Evolutionary conservation across 129 eudicot species (phyloP).

Genomic region (Chrysanthemum seticuspe): DNA sequence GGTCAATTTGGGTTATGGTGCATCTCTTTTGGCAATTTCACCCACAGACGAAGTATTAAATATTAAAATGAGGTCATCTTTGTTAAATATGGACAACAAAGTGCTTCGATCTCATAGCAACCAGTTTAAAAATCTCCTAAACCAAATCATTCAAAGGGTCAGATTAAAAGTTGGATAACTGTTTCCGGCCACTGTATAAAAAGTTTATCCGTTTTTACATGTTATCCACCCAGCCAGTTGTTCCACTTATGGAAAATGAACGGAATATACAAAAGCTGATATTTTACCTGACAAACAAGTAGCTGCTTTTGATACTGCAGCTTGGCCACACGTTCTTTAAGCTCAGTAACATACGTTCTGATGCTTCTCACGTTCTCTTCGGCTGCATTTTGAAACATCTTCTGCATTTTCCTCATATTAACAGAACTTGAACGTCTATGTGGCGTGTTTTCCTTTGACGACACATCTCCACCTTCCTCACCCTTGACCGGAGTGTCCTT

Average conservation of each 20-base stretch:
- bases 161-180: not conserved
- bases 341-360: constrained; percentile 84
- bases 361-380: constrained; percentile 97
- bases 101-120: no score
- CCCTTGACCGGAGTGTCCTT: constrained; percentile 60
- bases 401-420: constrained; percentile 96
- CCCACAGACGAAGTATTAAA: no score
- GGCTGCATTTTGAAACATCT: constrained; percentile 95
- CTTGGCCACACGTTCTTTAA: constrained; percentile 97
- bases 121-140: no score
- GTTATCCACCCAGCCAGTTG: not conserved
- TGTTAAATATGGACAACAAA: no score
- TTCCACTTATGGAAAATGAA: not conserved
- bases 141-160: no score
- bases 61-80: no score
- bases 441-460: constrained; percentile 91
- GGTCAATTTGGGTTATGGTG: no score
- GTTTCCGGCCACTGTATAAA: not conserved
- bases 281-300: constrained; percentile 87
- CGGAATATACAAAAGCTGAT: not conserved
- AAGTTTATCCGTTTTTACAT: no score
- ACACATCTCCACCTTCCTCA: constrained; percentile 71
- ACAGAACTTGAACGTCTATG: constrained; percentile 93
- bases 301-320: constrained; percentile 95
- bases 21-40: no score